Base-by-base conservation (phyloP, 2,329 filamentous ascomycete species). In the Fusarium sp. region DNA sequence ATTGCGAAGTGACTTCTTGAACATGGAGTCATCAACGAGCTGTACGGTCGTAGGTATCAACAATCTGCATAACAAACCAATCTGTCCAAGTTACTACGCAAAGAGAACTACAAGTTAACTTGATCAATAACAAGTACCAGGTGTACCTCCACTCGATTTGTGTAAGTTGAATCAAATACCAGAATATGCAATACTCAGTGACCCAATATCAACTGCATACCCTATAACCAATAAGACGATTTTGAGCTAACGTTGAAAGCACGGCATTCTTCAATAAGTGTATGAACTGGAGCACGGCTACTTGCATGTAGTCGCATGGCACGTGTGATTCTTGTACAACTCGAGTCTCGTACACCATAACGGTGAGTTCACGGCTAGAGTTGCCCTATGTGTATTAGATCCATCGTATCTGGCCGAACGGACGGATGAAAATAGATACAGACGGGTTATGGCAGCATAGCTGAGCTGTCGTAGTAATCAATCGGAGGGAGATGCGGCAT, bases 341-440 rank as follows among this genome's bases (percentile, higher is more conserved):
- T 7, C 11, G 27, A 27, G 13, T 32, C 16, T 54, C 18, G 29
- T 27, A 55, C 53, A 42, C 42, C 24, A 41, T 40, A 25, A 61
- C 40, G 20, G 46, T 34, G 25, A 52, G 14, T 40, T 18, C 14
- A 45, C 63, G 67, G 67, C 51, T 71, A 52, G 27, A 68, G 32
- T 70, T 70, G 42, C 58, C 67, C 29, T 55, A 24, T 30, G 13
- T 4, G 18, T 29, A 11, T 29, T 27, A 27, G 18, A 22, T 10
- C 20, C 24, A 29, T 29, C n/a, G 34, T 14, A 29, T 42, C 24
- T 30, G n/a, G 32, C 30, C 11, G 6, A 42, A 34, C 14, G 14
- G 14, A 53, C 9, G 24, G 12, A 52, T 25, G 13, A 18, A 53
- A 27, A 53, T 41, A 42, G 34, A 42, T 20, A 29, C 49, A 30